Percentiles rank a stretch among this genome's conserved stretches.
Conservation (phyloP, 139 green algal genomes). For the Yamagishiella unicocca region DNA sequence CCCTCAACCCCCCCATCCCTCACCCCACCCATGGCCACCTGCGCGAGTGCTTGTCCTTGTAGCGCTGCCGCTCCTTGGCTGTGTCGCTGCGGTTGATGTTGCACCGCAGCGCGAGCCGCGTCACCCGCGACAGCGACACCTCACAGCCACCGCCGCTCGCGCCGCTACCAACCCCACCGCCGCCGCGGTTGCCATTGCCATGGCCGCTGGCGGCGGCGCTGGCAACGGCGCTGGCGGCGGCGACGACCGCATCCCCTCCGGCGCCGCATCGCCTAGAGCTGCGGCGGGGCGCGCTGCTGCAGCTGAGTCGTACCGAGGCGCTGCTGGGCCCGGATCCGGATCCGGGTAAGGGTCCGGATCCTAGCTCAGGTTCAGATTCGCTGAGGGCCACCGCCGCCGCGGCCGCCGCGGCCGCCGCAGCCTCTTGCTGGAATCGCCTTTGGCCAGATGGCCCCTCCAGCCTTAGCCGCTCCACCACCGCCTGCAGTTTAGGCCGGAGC, state of each 20-base stretch:
- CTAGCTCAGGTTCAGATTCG: no score
- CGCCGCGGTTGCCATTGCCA: neutral
- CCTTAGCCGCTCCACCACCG: slow-evolving; percentile 8
- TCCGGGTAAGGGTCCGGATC: no score
- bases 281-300: neutral
- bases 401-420: neutral
- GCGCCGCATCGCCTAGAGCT: no score
- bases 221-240: neutral
- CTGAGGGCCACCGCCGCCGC: neutral
- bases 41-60: neutral
- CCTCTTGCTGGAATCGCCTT: neutral
- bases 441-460: neutral
- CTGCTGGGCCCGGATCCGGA: no score
- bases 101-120: slow-evolving; percentile 10
- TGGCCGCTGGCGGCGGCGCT: no score
- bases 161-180: neutral
- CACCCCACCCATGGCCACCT: neutral
- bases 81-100: slow-evolving; percentile 28
- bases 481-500: no score
- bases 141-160: neutral
- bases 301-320: no score
- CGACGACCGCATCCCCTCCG: no score
- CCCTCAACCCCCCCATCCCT: neutral
- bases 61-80: slow-evolving; percentile 20
- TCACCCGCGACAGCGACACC: neutral